Percentiles rank a stretch among this genome's conserved stretches.
Evolutionary conservation across 1,284 basidiomycete genomes (phyloP).

Genomic region (Fistulinella staudtii): DNA sequence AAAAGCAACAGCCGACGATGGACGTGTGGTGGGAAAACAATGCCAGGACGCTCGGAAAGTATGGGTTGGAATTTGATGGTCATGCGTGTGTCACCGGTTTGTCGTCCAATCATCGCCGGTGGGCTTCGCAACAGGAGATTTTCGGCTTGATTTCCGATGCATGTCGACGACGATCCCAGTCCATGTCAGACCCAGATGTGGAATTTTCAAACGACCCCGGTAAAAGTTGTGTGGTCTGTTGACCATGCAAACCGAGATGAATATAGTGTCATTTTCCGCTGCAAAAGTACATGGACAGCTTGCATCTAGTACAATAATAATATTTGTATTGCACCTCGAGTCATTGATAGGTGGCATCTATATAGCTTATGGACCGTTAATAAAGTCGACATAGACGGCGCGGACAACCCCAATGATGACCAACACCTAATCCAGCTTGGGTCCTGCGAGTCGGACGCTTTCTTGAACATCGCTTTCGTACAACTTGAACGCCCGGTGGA

Average conservation of each 20-base stretch:
- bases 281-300: too few species aligned
- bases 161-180: constrained; percentile 1
- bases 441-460: constrained; percentile 78
- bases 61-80: constrained; percentile 23
- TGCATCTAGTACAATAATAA: neutral
- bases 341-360: too few species aligned
- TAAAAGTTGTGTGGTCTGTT: constrained; percentile 17
- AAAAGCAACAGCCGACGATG: constrained; percentile 25
- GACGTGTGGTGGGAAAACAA: constrained; percentile 32
- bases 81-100: constrained; percentile 26
- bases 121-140: constrained; percentile 16
- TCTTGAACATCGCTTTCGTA: constrained; percentile 82
- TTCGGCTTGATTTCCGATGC: constrained; percentile 10
- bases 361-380: neutral
- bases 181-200: neutral
- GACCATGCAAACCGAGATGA: constrained; percentile 1
- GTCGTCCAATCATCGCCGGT: constrained; percentile 14
- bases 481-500: constrained; percentile 86
- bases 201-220: constrained; percentile 8
- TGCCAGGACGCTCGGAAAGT: constrained; percentile 6
- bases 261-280: too few species aligned
- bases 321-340: too few species aligned
- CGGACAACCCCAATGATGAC: neutral
- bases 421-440: constrained; percentile 34
- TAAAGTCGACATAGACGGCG: neutral